Conservation (phyloP, 192 early-diverging fungal genomes). For the Geranomyces michiganensis region DNA sequence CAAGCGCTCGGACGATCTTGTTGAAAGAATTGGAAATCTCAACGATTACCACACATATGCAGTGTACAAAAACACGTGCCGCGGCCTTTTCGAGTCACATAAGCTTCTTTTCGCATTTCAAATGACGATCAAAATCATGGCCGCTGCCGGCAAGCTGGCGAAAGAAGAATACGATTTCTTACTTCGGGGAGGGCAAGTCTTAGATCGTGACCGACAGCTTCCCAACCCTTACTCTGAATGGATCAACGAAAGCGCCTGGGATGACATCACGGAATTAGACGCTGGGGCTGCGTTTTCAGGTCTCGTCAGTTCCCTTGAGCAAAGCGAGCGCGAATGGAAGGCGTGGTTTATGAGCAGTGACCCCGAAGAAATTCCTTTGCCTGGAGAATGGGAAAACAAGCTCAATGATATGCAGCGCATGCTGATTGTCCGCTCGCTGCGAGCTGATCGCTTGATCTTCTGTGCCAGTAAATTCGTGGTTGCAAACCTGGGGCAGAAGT, state of each 20-base stretch:
- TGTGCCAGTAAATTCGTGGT: conserved; percentile 60
- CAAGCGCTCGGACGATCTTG: conserved; percentile 56
- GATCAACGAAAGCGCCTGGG: conserved; percentile 62
- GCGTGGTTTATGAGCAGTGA: conserved; percentile 63
- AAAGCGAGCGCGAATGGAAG: conserved; percentile 64
- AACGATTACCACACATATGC: conserved; percentile 68
- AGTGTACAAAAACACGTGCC: conserved; percentile 66
- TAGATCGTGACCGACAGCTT: conserved; percentile 57
- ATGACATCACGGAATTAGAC: conserved; percentile 63
- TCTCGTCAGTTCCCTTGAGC: conserved; percentile 61
- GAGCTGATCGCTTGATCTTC: conserved; percentile 62
- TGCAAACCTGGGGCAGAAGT: conserved; percentile 59
- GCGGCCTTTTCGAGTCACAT: conserved; percentile 63
- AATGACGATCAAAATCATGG: conserved; percentile 68
- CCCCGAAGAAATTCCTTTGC: conserved; percentile 55
- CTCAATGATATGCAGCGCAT: conserved; percentile 63
- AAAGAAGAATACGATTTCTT: conserved; percentile 67
- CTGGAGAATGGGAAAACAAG: conserved; percentile 70
- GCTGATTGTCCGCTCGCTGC: conserved; percentile 60
- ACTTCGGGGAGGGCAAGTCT: conserved; percentile 60
- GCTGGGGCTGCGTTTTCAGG: conserved; percentile 52
- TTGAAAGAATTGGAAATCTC: conserved; percentile 52
- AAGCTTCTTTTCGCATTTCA: conserved; percentile 65
- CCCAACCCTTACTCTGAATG: conserved; percentile 62
- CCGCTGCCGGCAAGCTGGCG: conserved; percentile 57